Percentiles rank a stretch among this genome's conserved stretches.
phyloP scores from a whole-genome alignment of 306 rosid genomes.

The Hippophae tibetana region DNA sequence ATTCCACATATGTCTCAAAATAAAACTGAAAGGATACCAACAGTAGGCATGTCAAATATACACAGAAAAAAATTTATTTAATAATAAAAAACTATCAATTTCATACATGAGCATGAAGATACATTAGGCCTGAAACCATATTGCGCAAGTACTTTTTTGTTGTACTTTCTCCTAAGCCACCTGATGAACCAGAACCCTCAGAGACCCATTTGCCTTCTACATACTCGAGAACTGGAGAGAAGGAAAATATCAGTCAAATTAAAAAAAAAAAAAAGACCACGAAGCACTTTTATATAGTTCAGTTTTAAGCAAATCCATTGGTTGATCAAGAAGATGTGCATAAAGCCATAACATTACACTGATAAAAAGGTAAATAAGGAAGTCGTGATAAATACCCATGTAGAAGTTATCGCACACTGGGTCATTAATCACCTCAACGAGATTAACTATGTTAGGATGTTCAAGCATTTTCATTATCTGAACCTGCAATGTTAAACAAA shows the following conservation, averaged over 20 bases:
- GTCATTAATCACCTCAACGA: slow-evolving; percentile 91
- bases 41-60: no score
- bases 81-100: slow-evolving; percentile 12
- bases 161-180: slow-evolving; percentile 60
- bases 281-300: not conserved
- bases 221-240: slow-evolving; percentile 76
- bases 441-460: slow-evolving; percentile 96
- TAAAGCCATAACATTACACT: not conserved
- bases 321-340: slow-evolving; percentile 5
- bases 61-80: not conserved
- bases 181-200: slow-evolving; percentile 69
- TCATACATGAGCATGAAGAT: slow-evolving; percentile 92
- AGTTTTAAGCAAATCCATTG: slow-evolving; percentile 3
- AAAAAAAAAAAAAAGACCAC: not conserved
- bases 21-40: no score
- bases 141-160: slow-evolving; percentile 83
- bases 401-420: slow-evolving; percentile 78
- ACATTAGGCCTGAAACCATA: slow-evolving; percentile 80
- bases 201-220: slow-evolving; percentile 97
- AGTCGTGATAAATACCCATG: slow-evolving; percentile 57
- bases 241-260: slow-evolving; percentile 6
- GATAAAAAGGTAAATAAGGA: slow-evolving; percentile 2
- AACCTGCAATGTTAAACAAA: slow-evolving; percentile 45
- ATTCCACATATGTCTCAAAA: no score
- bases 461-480: slow-evolving; percentile 87